phyloP scores from a whole-genome alignment of 805 yeast genomes.

The Wickerhamiella cacticola region DNA sequence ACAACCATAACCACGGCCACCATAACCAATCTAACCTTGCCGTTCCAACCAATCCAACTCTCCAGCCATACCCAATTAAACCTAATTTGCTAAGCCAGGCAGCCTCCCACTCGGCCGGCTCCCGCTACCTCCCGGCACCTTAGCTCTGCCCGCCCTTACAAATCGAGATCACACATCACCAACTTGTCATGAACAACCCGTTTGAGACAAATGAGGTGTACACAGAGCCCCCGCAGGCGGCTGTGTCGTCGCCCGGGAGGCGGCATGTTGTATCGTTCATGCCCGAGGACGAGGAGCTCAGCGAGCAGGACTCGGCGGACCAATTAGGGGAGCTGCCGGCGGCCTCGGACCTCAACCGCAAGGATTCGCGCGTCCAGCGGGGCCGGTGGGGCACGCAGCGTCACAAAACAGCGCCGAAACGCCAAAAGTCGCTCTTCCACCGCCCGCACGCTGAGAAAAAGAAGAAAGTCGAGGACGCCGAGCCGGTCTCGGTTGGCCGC shows the following conservation, averaged over 20 bases:
- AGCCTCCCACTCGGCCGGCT: too few relatives aligned
- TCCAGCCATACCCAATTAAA: too few relatives aligned
- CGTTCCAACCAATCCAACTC: too few relatives aligned
- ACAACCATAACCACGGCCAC: too few relatives aligned
- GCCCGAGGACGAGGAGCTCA: slow-evolving; percentile 4
- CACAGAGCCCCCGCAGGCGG: slow-evolving; percentile 8
- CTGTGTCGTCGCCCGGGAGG: background rate
- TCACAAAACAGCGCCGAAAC: slow-evolving; percentile 50
- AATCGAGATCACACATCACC: too few relatives aligned
- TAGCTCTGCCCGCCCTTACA: too few relatives aligned
- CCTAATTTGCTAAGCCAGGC: too few relatives aligned
- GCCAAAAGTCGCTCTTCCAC: slow-evolving; percentile 8
- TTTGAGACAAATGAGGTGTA: slow-evolving; percentile 9
- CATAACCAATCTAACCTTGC: too few relatives aligned
- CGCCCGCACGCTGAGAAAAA: background rate
- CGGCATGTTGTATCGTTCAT: slow-evolving; percentile 5
- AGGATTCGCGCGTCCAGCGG: slow-evolving; percentile 11
- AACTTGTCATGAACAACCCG: slow-evolving; percentile 6
- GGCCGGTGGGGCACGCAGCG: slow-evolving; percentile 65
- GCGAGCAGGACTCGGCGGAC: slow-evolving; percentile 3
- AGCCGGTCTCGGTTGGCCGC: slow-evolving; percentile 23
- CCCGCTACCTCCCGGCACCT: too few relatives aligned
- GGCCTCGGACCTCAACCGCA: slow-evolving; percentile 6
- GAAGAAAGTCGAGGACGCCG: background rate
- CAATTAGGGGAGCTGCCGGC: background rate